Base-by-base conservation (phyloP, 768 basidiomycete species). In the Boletellus ananiceps region DNA sequence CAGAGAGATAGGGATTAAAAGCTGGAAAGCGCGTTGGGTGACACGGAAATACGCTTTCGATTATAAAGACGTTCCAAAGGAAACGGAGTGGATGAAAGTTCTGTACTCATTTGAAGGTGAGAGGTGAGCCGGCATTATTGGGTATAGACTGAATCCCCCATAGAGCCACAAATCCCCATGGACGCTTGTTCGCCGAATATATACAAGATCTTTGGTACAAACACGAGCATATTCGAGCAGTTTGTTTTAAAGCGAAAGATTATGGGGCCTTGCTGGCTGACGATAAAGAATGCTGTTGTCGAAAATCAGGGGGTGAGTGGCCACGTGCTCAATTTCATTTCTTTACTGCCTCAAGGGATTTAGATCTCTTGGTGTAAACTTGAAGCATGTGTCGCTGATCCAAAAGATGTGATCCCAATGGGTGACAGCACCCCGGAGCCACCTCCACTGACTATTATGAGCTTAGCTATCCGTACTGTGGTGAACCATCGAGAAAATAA, bases 201-300 rank as follows among this genome's bases (percentile, higher is more conserved):
- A 63, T 76, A 82, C 31, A 82, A 80, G 49, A 84, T 98, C 11
- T 88, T 98, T 57, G 96, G 96, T 12, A 88, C 94, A 3, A 93
- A 83, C 56, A 95, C 93, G 5, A 90, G 74, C 45, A 87, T 95
- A 0, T 99, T 99, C 58, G 96, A 98, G 65, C 72, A 92, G 9
- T 79, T 99, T 16, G 94, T 93, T 2, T 58, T 98, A 40, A 98
- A 98, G 68, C 83, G 93, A 29, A 96, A 94, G 71, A 96, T 98
- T 49, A 97, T 97, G 93, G 96, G 96, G 0, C 94, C 96, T 0
- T 98, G 96, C 64, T 99, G 96, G 96, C 73, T 99, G 39, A 78
- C 85, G 48, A 79, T 99, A 54, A 86, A 86, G 69, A 78, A 85
- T 40, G 85, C 87, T 1, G 69, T 76, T 19, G 71, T 94, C 15